A percentile compares a stretch with the other conserved stretches of the same genome.
phyloP scores from a whole-genome alignment of 352 stramenopile genomes.

The Phytophthora fragariae region DNA sequence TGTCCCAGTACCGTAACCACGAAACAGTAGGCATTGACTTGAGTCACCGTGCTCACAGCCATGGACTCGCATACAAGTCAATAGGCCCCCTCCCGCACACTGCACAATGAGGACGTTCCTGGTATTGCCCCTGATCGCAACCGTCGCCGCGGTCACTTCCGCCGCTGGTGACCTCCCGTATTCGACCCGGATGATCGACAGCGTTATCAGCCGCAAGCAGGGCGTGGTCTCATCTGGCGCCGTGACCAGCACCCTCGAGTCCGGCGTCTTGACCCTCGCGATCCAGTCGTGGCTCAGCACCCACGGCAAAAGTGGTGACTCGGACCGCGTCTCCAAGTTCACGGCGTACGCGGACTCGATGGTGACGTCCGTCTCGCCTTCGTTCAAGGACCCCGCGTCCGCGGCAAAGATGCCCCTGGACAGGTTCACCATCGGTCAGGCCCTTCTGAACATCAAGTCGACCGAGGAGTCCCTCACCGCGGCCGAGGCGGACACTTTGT shows the following conservation, averaged over 20 bases:
- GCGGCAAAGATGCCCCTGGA: conserved; percentile 37
- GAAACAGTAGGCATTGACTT: conserved; percentile 6
- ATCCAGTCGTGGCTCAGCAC: conserved; percentile 39
- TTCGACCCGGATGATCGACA: conserved; percentile 41
- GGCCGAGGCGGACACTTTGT: conserved; percentile 18
- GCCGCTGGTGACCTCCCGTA: conserved; percentile 24
- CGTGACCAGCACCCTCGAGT: conserved; percentile 38
- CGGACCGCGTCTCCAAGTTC: conserved; percentile 29
- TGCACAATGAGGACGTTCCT: conserved; percentile 27
- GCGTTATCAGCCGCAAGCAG: conserved; percentile 40
- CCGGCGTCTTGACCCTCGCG: conserved; percentile 33
- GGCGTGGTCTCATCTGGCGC: conserved; percentile 38
- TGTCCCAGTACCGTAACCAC: background rate
- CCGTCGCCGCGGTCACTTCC: conserved; percentile 10
- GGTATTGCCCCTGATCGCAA: conserved; percentile 19
- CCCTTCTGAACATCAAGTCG: conserved; percentile 31
- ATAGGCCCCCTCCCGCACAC: background rate
- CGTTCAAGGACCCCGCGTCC: conserved; percentile 22
- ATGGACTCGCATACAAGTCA: background rate
- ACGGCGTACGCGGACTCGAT: conserved; percentile 33
- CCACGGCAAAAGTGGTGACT: conserved; percentile 20
- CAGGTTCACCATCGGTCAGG: conserved; percentile 36
- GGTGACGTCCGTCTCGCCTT: conserved; percentile 29
- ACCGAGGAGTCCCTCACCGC: conserved; percentile 25
- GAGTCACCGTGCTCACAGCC: background rate